Evolutionary conservation across 2,329 filamentous ascomycete species (phyloP).

Genomic region (Ophiostoma fasciatum): DNA sequence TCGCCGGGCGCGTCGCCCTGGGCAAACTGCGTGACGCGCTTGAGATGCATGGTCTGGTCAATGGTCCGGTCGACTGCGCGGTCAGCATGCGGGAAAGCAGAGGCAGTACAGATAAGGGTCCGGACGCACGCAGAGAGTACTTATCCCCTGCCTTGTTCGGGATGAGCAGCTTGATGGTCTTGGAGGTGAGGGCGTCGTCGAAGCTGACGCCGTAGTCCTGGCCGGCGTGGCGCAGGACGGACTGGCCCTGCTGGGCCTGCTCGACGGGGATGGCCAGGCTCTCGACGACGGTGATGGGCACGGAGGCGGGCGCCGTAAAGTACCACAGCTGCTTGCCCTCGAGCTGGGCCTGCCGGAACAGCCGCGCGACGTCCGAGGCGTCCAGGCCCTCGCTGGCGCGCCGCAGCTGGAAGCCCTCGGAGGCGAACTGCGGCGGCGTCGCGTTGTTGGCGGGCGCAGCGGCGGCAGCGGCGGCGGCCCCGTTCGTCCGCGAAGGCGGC

Average conservation of each 20-base stretch:
- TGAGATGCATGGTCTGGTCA: constrained; percentile 48
- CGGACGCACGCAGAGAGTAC: constrained; percentile 37
- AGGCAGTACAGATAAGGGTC: background rate
- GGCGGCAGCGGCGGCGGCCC: constrained; percentile 14
- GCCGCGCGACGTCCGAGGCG: constrained; percentile 29
- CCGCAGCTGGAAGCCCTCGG: constrained; percentile 38
- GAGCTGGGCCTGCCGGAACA: constrained; percentile 44
- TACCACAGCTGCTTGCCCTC: constrained; percentile 68
- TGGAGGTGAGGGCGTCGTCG: constrained; percentile 34
- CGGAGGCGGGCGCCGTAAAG: constrained; percentile 55
- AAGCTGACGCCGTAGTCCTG: constrained; percentile 46
- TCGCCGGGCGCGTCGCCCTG: constrained; percentile 19
- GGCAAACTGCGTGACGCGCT: constrained; percentile 44
- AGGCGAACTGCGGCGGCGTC: constrained; percentile 25
- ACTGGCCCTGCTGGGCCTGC: constrained; percentile 33
- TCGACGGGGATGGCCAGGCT: constrained; percentile 47
- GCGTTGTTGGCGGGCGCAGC: constrained; percentile 2
- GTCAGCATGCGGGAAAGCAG: constrained; percentile 9
- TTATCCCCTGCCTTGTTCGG: constrained; percentile 39
- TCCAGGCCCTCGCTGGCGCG: constrained; percentile 31
- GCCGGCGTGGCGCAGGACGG: constrained; percentile 47
- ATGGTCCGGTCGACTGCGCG: constrained; percentile 30
- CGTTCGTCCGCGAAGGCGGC: constrained; percentile 4
- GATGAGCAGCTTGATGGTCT: constrained; percentile 44
- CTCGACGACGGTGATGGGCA: constrained; percentile 53